phyloP scores from a whole-genome alignment of 1,139 yeast genomes.

The Petasospora fabianii region DNA sequence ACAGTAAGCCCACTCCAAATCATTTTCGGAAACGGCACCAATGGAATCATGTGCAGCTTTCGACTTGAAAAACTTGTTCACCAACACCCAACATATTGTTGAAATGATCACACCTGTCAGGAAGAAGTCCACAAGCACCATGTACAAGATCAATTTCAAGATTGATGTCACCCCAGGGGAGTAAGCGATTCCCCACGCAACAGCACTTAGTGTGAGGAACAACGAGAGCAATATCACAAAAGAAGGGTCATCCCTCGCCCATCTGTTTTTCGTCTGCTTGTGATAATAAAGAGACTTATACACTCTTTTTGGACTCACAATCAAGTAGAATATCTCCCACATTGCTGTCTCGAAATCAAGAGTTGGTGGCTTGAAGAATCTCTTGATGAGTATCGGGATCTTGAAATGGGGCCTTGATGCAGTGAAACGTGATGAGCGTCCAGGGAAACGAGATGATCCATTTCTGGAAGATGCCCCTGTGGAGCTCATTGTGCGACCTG shows the following conservation, averaged over 20 bases:
- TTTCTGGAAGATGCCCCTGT: conserved; percentile 3
- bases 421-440: conserved; percentile 6
- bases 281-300: conserved; percentile 80
- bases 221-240: conserved; percentile 68
- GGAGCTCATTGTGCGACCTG: conserved; percentile 21
- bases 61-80: conserved; percentile 56
- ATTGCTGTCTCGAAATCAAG: conserved; percentile 88
- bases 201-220: conserved; percentile 66
- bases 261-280: conserved; percentile 61
- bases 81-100: conserved; percentile 67
- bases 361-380: conserved; percentile 72
- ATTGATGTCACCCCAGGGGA: conserved; percentile 60
- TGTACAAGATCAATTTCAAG: conserved; percentile 61
- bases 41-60: conserved; percentile 33
- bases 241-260: conserved; percentile 91
- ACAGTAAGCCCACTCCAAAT: conserved; percentile 90
- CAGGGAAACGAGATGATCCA: conserved; percentile 11
- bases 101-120: conserved; percentile 68
- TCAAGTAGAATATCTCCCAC: conserved; percentile 80
- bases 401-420: conserved; percentile 20
- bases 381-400: conserved; percentile 39
- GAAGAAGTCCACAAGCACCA: conserved; percentile 84
- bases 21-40: conserved; percentile 44
- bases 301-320: conserved; percentile 75
- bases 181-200: conserved; percentile 89